These are phyloP conservation scores for Leccinum longicurvipes DNA, from an alignment of 768 basidiomycete species.

Conservation along the genomic window DNA sequence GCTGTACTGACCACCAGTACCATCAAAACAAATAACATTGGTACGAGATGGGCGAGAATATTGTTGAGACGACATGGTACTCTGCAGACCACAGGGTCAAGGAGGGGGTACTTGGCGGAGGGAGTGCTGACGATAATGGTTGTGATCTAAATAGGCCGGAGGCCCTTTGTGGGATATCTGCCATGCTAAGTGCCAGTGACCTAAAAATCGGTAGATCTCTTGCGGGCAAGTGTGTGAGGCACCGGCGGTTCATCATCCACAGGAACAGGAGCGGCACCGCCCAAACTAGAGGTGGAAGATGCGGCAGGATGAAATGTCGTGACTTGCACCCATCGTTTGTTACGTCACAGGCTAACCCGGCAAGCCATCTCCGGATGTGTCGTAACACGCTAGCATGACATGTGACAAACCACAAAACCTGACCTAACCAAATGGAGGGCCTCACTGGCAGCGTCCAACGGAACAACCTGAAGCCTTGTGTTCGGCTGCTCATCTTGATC, in stretches of 20 bases:
- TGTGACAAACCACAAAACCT: too few relatives aligned
- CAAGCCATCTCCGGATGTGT: too few relatives aligned
- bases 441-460: not conserved
- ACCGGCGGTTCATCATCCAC: not conserved
- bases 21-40: slow-evolving; percentile 69
- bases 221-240: not conserved
- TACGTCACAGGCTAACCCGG: too few relatives aligned
- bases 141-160: too few relatives aligned
- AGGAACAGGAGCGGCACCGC: not conserved
- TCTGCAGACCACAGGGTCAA: not conserved
- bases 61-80: slow-evolving; percentile 16
- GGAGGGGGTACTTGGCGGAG: not conserved
- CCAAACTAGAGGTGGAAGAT: not conserved
- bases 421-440: not conserved
- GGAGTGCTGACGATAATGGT: not conserved
- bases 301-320: not conserved
- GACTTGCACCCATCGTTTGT: not conserved
- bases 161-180: slow-evolving; percentile 7
- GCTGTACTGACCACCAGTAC: slow-evolving; percentile 54
- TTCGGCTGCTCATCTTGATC: not conserved
- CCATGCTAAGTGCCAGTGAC: not conserved
- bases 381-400: too few relatives aligned
- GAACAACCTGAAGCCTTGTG: not conserved
- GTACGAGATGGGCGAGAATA: slow-evolving; percentile 33
- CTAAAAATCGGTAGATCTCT: not conserved